Conservation (phyloP, 1,139 yeast species). For the Komagataea norvegica region DNA sequence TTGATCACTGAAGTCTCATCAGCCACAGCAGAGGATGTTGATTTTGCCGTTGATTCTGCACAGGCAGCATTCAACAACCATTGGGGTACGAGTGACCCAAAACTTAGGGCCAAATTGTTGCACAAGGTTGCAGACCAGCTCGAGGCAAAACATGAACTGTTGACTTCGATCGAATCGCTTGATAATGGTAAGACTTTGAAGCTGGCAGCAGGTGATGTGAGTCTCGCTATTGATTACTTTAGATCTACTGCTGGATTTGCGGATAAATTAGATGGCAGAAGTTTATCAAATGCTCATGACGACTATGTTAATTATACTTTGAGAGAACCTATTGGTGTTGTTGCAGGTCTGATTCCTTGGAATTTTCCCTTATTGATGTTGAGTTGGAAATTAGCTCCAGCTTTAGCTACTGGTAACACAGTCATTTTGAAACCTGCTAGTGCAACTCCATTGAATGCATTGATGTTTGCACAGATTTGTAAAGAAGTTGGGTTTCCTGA, state of each 20-base stretch:
- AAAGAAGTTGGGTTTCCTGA: conserved; percentile 74
- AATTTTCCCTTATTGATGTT: conserved; percentile 81
- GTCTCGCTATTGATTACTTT: conserved; percentile 48
- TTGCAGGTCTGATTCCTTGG: conserved; percentile 91
- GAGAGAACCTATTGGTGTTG: conserved; percentile 78
- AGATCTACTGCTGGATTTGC: conserved; percentile 83
- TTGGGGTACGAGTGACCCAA: conserved; percentile 41
- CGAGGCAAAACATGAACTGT: conserved; percentile 42
- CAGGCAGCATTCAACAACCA: conserved; percentile 44
- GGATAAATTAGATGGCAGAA: conserved; percentile 69
- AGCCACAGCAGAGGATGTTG: conserved; percentile 61
- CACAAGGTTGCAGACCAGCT: conserved; percentile 49
- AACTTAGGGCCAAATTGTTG: conserved; percentile 41
- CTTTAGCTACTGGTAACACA: conserved; percentile 76
- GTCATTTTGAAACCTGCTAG: conserved; percentile 73
- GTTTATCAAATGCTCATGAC: conserved; percentile 54
- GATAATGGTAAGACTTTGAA: conserved; percentile 59
- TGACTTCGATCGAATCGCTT: conserved; percentile 53
- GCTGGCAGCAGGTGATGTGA: conserved; percentile 49
- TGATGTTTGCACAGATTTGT: conserved; percentile 56
- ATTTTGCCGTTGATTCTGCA: conserved; percentile 59
- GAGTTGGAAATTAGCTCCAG: conserved; percentile 79
- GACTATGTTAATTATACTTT: conserved; percentile 57
- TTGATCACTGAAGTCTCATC: conserved; percentile 52
- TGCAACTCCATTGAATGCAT: conserved; percentile 73